Conservation (phyloP, 2,329 filamentous ascomycete species). For the Colletotrichum destructivum region DNA sequence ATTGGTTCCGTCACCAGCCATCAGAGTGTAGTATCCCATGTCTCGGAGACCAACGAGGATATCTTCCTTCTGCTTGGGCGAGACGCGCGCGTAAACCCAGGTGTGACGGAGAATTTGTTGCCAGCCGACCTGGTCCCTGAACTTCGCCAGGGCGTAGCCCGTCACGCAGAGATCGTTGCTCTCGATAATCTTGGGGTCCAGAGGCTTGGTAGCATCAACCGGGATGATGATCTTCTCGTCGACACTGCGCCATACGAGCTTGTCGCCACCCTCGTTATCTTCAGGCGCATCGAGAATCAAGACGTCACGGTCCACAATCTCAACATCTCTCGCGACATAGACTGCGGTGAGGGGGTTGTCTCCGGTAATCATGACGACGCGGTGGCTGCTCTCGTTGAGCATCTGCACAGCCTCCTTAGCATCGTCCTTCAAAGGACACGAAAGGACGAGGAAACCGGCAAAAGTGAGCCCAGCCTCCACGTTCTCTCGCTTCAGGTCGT, state of each 20-base stretch:
- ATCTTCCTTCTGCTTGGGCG: constrained; percentile 98
- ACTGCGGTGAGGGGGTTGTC: constrained; percentile 98
- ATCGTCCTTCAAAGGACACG: constrained; percentile 96
- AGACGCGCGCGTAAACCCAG: constrained; percentile 99
- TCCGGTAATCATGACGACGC: constrained; percentile 98
- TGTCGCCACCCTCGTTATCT: constrained; percentile 84
- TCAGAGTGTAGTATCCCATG: constrained; percentile 96
- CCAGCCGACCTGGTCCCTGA: constrained; percentile 85
- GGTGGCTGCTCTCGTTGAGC: constrained; percentile 98
- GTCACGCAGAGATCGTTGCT: constrained; percentile 96
- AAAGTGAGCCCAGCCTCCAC: constrained; percentile 89
- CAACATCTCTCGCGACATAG: constrained; percentile 94
- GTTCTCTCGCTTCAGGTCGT: constrained; percentile 93
- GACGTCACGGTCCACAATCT: constrained; percentile 96
- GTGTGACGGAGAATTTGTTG: constrained; percentile 85
- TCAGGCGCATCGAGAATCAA: constrained; percentile 96
- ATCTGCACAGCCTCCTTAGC: constrained; percentile 94
- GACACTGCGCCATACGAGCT: constrained; percentile 93
- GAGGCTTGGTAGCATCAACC: constrained; percentile 85
- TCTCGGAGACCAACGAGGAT: constrained; percentile 97
- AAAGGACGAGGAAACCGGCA: constrained; percentile 94
- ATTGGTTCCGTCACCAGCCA: constrained; percentile 99
- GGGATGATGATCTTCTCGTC: constrained; percentile 90
- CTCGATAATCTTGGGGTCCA: constrained; percentile 85
- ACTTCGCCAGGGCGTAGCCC: constrained; percentile 92